A percentile compares a stretch with the other conserved stretches of the same genome.
phyloP scores from a whole-genome alignment of 192 early-diverging fungal species.

The Gigaspora rosea region DNA sequence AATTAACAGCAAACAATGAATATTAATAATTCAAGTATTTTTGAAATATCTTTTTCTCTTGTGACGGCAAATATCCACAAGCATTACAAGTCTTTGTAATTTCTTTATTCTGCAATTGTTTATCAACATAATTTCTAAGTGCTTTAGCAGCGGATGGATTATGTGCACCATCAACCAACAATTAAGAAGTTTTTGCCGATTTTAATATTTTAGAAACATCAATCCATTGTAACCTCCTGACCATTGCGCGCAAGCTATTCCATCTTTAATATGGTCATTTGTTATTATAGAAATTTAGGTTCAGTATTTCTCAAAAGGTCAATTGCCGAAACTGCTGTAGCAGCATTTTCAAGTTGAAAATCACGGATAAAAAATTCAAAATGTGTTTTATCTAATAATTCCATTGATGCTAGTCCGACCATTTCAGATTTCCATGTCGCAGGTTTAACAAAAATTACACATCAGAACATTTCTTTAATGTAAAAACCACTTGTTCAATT shows the following conservation, averaged over 20 bases:
- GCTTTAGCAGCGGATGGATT: conserved; percentile 74
- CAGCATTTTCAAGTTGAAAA: conserved; percentile 81
- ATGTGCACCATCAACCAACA: conserved; percentile 93
- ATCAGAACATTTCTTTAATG: conserved; percentile 37
- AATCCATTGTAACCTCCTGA: conserved; percentile 83
- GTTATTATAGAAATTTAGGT: conserved; percentile 44
- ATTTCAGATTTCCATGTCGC: conserved; percentile 33
- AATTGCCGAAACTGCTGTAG: conserved; percentile 68
- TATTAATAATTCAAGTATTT: conserved; percentile 62
- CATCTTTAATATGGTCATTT: conserved; percentile 56
- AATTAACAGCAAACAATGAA: conserved; percentile 66
- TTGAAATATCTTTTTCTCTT: conserved; percentile 63
- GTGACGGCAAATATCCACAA: conserved; percentile 82
- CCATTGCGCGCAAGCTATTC: conserved; percentile 72
- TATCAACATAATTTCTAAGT: conserved; percentile 68
- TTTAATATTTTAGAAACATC: neutral
- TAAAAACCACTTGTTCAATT: conserved; percentile 43
- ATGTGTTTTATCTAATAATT: neutral
- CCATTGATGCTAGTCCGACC: neutral
- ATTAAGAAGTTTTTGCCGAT: conserved; percentile 6
- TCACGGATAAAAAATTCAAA: conserved; percentile 59
- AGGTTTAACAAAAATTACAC: conserved; percentile 27
- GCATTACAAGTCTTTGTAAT: conserved; percentile 36
- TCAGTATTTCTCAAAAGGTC: conserved; percentile 51
- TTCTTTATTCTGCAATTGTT: conserved; percentile 20